Evolutionary conservation across 495 filamentous ascomycete genomes (phyloP).

Genomic region (Podospora pseudopauciseta): DNA sequence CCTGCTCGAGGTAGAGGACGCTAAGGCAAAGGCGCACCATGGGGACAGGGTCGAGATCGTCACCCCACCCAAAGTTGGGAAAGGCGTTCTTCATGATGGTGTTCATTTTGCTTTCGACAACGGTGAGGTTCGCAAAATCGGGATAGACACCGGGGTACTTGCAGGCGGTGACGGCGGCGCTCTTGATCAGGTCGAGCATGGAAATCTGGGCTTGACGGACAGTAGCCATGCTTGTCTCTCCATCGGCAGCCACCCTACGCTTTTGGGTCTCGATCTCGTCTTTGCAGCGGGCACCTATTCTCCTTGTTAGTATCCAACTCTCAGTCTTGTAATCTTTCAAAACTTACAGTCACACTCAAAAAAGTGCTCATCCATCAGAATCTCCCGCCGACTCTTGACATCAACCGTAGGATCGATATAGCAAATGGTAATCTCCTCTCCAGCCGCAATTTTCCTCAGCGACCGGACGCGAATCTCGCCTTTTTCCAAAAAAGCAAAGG

Average conservation of each 20-base stretch:
- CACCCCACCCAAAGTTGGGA: slow-evolving; percentile 17
- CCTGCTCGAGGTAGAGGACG: slow-evolving; percentile 15
- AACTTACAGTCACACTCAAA: slow-evolving; percentile 60
- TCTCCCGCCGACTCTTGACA: slow-evolving; percentile 29
- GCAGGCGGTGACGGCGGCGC: slow-evolving; percentile 14
- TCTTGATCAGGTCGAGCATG: slow-evolving; percentile 15
- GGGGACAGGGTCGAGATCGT: slow-evolving; percentile 26
- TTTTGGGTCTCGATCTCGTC: slow-evolving; percentile 11
- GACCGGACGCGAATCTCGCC: slow-evolving; percentile 37
- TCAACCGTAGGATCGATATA: slow-evolving; percentile 64
- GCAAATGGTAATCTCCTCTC: slow-evolving; percentile 63
- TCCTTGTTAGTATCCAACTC: background rate
- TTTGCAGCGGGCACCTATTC: slow-evolving; percentile 24
- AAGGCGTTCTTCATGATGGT: slow-evolving; percentile 11
- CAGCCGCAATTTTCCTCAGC: slow-evolving; percentile 39
- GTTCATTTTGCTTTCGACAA: slow-evolving; percentile 17
- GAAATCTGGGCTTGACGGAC: slow-evolving; percentile 14
- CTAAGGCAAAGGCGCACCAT: slow-evolving; percentile 18
- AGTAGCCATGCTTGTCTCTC: background rate
- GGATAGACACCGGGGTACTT: slow-evolving; percentile 18
- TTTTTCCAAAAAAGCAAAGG: slow-evolving; percentile 60
- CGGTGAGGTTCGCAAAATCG: slow-evolving; percentile 17
- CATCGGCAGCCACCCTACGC: slow-evolving; percentile 2
- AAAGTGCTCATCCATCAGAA: slow-evolving; percentile 58
- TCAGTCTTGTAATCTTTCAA: slow-evolving; percentile 11